Conservation (phyloP, 129 eudicot genomes). For the Gnaphalium uliginosum region DNA sequence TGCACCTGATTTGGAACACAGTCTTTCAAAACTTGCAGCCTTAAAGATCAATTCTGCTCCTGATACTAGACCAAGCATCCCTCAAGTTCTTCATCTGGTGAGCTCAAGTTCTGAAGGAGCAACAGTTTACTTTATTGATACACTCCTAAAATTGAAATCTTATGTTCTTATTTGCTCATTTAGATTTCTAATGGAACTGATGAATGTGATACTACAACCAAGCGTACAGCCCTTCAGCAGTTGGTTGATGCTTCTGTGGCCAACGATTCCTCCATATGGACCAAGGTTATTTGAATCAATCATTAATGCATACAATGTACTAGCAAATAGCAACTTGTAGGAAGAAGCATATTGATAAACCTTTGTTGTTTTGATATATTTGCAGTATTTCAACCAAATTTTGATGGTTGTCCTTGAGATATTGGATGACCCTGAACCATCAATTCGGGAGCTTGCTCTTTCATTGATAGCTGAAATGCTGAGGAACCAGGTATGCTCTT, state of each 20-base stretch:
- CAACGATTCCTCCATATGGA: conserved; percentile 75
- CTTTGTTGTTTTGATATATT: conserved; percentile 28
- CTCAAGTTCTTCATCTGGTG: conserved; percentile 84
- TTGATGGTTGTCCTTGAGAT: conserved; percentile 85
- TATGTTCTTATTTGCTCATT: conserved; percentile 5
- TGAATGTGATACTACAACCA: conserved; percentile 54
- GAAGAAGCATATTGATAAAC: conserved; percentile 4
- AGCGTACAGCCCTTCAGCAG: conserved; percentile 74
- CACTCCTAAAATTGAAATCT: conserved; percentile 13
- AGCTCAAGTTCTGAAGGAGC: conserved; percentile 22
- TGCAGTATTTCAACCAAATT: conserved; percentile 96
- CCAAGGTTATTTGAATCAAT: conserved; percentile 49
- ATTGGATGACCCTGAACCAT: conserved; percentile 80
- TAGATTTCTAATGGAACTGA: conserved; percentile 76
- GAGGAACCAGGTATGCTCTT: conserved; percentile 72
- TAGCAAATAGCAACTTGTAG: background rate
- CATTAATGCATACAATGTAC: conserved; percentile 15
- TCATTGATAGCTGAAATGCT: conserved; percentile 80
- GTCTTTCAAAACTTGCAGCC: conserved; percentile 47
- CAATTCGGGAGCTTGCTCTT: conserved; percentile 70
- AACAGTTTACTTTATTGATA: background rate
- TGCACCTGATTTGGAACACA: conserved; percentile 40
- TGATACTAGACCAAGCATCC: conserved; percentile 77
- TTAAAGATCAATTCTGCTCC: conserved; percentile 46
- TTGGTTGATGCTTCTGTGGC: conserved; percentile 73